Base-by-base conservation (phyloP, 306 rosid species). In the Dicorynia guianensis region DNA sequence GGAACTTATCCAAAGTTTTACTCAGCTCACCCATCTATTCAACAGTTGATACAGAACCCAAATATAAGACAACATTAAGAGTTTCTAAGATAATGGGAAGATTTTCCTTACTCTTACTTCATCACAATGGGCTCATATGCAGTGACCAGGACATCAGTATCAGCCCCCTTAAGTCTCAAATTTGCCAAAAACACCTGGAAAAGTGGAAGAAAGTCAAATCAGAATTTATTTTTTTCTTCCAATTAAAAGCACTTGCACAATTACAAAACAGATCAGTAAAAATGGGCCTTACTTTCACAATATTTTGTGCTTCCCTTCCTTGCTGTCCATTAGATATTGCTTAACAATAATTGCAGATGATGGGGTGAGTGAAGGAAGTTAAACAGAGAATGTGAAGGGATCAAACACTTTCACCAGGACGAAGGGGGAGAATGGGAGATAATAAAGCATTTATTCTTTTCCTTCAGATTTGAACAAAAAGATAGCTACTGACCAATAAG, bases 301-400 rank as follows among this genome's bases (percentile, higher is more conserved):
- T 76, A 77, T 95, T 95, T 90, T 95, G 98, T 17, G 97, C 98
- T 82, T 95, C 96, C 89, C 96, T 86, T 87, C 98, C 98, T 83
- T 95, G 97, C 64, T 93, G 74, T 34, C 96, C 98, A 79, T 95
- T 95, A 56, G 98, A 92, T 74, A 92, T 89, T 33, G 97, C 87
- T 97, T 92, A 47, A 30, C 55, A 63, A 79, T 34, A 12, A 66
- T 69, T 30, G 40, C 43, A 60, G 49, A 57, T 25, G 46, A 59
- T 36, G 35, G 48, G 43, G 40, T 69, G 17, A 75, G 73, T 71
- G 44, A 49, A 54, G 25, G 1, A 17, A 69, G 63, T 25, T 25
- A 25, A 19, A 25, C 30, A 48, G n/a, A n/a, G n/a, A 39, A 18
- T 18, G 7, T 12, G 25, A 7, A 25, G 8, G 10, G 6, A 7